These are phyloP conservation scores for Rhipidocladum racemiflorum DNA, from an alignment of 176 grass and related monocot species.

Conservation along the genomic window DNA sequence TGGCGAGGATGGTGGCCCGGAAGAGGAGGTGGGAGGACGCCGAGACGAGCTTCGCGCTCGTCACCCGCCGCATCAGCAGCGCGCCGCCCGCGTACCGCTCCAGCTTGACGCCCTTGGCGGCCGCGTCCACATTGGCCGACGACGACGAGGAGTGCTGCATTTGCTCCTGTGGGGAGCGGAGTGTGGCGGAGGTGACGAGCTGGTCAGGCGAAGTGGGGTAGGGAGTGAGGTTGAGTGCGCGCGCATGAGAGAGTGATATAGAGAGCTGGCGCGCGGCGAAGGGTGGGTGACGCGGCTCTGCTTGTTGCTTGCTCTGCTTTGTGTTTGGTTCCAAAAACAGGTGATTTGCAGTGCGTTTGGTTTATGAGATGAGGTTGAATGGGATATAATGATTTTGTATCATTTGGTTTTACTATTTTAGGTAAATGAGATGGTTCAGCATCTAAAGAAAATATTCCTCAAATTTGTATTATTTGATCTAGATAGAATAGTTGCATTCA, in stretches of 20 bases:
- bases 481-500: too few relatives aligned
- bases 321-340: neutral
- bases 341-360: too few relatives aligned
- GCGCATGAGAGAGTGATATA: neutral
- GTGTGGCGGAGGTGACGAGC: neutral
- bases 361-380: too few relatives aligned
- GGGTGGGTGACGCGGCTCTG: neutral
- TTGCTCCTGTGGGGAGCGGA: neutral
- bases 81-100: slow-evolving; percentile 47
- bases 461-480: too few relatives aligned
- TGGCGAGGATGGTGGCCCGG: slow-evolving; percentile 62
- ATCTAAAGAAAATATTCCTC: too few relatives aligned
- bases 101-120: slow-evolving; percentile 49
- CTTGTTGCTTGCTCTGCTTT: neutral
- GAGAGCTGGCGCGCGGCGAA: neutral
- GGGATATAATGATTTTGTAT: too few relatives aligned
- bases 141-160: slow-evolving; percentile 18
- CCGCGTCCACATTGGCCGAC: slow-evolving; percentile 42
- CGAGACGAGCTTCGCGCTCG: slow-evolving; percentile 52
- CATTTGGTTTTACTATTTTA: too few relatives aligned
- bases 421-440: too few relatives aligned
- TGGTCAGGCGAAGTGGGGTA: neutral
- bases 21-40: slow-evolving; percentile 67
- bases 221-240: neutral
- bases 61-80: slow-evolving; percentile 47